phyloP scores from a whole-genome alignment of 2,329 filamentous ascomycete genomes.

The Fusarium sp. region DNA sequence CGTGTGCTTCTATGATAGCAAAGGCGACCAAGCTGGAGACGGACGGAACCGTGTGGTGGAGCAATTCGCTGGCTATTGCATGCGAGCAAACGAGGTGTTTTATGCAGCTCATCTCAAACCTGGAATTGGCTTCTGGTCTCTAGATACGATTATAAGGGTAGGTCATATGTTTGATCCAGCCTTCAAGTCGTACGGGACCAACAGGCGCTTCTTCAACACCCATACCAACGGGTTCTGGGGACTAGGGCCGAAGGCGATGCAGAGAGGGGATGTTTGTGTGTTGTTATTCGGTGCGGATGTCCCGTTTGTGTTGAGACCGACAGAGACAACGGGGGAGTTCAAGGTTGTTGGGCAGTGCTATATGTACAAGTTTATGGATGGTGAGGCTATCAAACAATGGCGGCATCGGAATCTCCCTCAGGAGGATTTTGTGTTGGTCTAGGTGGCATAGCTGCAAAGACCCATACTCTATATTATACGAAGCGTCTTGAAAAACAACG shows the following conservation, averaged over 20 bases:
- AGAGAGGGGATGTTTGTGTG: background rate
- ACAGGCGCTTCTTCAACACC: conserved; percentile 11
- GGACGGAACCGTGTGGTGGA: conserved; percentile 5
- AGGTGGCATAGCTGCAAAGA: background rate
- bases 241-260: background rate
- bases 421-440: background rate
- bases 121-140: background rate
- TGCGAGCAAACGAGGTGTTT: background rate
- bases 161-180: background rate
- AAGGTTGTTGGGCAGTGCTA: conserved; percentile 19
- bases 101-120: background rate
- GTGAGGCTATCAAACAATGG: background rate
- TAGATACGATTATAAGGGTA: background rate
- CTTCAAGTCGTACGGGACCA: conserved; percentile 4
- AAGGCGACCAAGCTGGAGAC: background rate
- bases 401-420: background rate
- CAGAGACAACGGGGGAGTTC: background rate
- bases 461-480: background rate
- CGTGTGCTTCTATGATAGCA: background rate
- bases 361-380: conserved; percentile 19
- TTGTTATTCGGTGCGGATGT: conserved; percentile 9
- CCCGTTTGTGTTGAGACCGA: conserved; percentile 9
- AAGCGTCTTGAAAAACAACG: background rate
- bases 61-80: conserved; percentile 10
- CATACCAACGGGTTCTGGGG: background rate